Base-by-base conservation (phyloP, 2,329 filamentous ascomycete species). In the Aureobasidium sp. region DNA sequence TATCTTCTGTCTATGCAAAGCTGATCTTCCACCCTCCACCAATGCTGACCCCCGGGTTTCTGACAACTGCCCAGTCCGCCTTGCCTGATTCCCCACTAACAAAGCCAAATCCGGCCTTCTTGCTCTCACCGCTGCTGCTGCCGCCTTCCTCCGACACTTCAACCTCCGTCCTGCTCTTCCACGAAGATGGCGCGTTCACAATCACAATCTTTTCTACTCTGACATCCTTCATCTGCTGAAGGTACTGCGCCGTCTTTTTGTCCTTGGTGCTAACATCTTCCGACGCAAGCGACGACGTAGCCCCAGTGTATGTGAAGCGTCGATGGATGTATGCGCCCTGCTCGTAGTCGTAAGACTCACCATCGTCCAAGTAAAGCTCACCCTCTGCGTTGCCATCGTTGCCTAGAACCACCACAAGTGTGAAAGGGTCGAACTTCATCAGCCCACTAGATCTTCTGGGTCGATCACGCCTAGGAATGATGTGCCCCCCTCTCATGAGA, bases 341-440 rank as follows among this genome's bases (percentile, higher is more conserved):
- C 73, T 95, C 81, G 71, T 90, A 91, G 61, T 96, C 91, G 68
- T 92, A 99, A 0, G 88, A 89, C 75, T 97, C 92, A 52, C 94
- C 94, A 67, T 99, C 94, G 71, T 99, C 94, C 34, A 91, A 80
- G 71, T 99, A 99, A 8, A 99, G 78, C 53, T 89, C 87, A 31
- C 94, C 94, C 52, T 87, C 83, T 0, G 93, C 91, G 68, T 87
- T 84, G 59, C 88, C 86, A 36, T 83, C 80, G 67, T 85, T 84
- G 67, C 84, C 80, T 17, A 95, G 79, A 0, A 84, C 83, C 2
- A 97, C 81, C 2, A 99, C 87, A 1, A 99, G 84, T 0, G 94
- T 99, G 78, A 96, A 96, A 44, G 95, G 92, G 73, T 99, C 94
- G 75, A 87, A 96, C 69, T 85, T 88, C 94, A 97, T 97, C 49